Conservation (phyloP, 352 stramenopile genomes). For the Pythium chondricola region DNA sequence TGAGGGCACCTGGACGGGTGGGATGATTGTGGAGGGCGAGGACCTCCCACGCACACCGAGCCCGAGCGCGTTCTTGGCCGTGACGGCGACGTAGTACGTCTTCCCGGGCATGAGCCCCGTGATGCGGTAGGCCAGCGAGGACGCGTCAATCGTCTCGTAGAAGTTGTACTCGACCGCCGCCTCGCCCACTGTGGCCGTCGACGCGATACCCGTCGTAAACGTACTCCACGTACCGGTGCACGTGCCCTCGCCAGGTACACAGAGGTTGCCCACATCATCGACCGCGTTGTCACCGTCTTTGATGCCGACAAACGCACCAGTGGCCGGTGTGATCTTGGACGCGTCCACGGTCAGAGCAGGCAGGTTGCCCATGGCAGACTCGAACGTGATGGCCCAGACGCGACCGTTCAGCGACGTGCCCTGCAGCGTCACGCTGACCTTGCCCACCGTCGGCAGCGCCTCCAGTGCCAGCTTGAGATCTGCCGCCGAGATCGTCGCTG, state of each 20-base stretch:
- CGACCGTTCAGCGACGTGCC: constrained; percentile 30
- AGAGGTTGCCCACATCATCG: constrained; percentile 26
- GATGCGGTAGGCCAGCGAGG: constrained; percentile 61
- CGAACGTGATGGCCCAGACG: constrained; percentile 78
- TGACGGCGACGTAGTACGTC: constrained; percentile 84
- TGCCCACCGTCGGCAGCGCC: constrained; percentile 54
- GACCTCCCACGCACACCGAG: constrained; percentile 33
- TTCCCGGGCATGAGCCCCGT: constrained; percentile 56
- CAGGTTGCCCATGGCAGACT: constrained; percentile 56
- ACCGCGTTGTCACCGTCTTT: constrained; percentile 83
- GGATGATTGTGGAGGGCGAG: constrained; percentile 36
- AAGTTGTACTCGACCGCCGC: constrained; percentile 50
- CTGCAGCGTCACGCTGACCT: constrained; percentile 36
- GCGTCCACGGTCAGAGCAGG: constrained; percentile 44
- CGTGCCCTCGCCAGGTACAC: constrained; percentile 35
- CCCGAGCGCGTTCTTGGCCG: constrained; percentile 84
- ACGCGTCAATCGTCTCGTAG: constrained; percentile 63
- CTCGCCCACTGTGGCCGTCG: constrained; percentile 38
- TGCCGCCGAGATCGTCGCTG: constrained; percentile 23
- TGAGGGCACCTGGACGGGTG: constrained; percentile 73
- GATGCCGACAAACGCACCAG: constrained; percentile 35
- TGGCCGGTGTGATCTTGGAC: constrained; percentile 44
- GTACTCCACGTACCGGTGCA: constrained; percentile 46
- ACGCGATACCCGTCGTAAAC: constrained; percentile 28
- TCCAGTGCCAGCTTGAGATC: constrained; percentile 53